Percentiles rank a stretch among this genome's conserved stretches.
Conservation (phyloP, 1,139 yeast species). For the Scheffersomyces stambukii region DNA sequence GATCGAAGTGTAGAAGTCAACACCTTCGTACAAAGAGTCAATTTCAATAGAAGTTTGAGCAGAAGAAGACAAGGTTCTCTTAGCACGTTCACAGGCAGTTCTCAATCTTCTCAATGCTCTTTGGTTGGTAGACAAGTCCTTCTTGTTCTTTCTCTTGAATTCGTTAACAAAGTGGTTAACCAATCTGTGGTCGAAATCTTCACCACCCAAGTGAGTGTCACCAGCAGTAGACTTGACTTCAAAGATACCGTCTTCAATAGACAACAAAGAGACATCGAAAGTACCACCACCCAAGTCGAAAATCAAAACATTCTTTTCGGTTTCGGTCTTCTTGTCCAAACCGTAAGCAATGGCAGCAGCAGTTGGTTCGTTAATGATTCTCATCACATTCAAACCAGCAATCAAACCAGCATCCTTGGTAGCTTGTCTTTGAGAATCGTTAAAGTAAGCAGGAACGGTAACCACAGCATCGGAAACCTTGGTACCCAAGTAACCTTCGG, state of each 20-base stretch:
- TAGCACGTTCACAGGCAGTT: constrained; percentile 99
- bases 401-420: constrained; percentile 49
- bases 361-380: constrained; percentile 49
- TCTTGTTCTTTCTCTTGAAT: constrained; percentile 95
- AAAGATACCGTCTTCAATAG: constrained; percentile 95
- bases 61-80: constrained; percentile 96
- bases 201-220: constrained; percentile 99
- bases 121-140: constrained; percentile 84
- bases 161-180: constrained; percentile 84
- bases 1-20: constrained; percentile 91
- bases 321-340: constrained; percentile 53
- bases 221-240: constrained; percentile 98
- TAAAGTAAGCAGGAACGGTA: constrained; percentile 49
- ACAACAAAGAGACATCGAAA: constrained; percentile 62
- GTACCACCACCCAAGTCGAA: constrained; percentile 53
- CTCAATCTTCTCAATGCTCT: constrained; percentile 97
- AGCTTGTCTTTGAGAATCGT: constrained; percentile 50
- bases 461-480: constrained; percentile 45
- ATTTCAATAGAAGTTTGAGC: constrained; percentile 96
- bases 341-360: constrained; percentile 51
- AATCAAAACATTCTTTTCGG: constrained; percentile 66
- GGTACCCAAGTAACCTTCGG: constrained; percentile 41
- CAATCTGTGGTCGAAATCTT: constrained; percentile 51
- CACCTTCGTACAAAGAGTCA: constrained; percentile 94
- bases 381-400: constrained; percentile 47